Percentiles rank a stretch among this genome's conserved stretches.
Evolutionary conservation across 352 stramenopile genomes (phyloP).

Genomic region (Salisapilia sapeloensis): DNA sequence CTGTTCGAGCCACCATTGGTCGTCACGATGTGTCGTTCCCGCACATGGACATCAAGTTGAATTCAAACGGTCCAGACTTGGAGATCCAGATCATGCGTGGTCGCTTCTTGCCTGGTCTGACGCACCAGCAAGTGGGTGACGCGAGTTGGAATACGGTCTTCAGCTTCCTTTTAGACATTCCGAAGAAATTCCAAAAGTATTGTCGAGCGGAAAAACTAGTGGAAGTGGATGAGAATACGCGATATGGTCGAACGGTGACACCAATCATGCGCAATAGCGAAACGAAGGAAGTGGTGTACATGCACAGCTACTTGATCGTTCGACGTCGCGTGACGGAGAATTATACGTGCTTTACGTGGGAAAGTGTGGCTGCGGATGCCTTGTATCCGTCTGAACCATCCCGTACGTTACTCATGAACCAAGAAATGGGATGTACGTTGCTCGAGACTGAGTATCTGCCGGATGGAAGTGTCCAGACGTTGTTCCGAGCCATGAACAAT

Average conservation of each 20-base stretch:
- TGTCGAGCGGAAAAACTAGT: slow-evolving; percentile 22
- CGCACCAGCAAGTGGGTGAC: slow-evolving; percentile 37
- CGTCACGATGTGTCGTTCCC: slow-evolving; percentile 22
- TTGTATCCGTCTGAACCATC: slow-evolving; percentile 41
- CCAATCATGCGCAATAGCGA: slow-evolving; percentile 41
- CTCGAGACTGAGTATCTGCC: slow-evolving; percentile 33
- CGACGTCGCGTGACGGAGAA: slow-evolving; percentile 33
- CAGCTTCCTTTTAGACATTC: slow-evolving; percentile 62
- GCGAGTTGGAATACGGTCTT: slow-evolving; percentile 63
- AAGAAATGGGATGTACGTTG: slow-evolving; percentile 64
- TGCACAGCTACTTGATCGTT: slow-evolving; percentile 67
- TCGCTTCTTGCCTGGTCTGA: slow-evolving; percentile 31
- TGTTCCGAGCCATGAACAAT: slow-evolving; percentile 51
- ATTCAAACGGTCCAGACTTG: slow-evolving; percentile 60
- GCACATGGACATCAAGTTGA: slow-evolving; percentile 63
- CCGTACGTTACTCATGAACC: slow-evolving; percentile 44
- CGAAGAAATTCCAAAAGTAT: slow-evolving; percentile 34
- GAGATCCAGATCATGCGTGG: slow-evolving; percentile 62
- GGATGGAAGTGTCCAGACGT: slow-evolving; percentile 28
- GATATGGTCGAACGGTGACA: slow-evolving; percentile 58
- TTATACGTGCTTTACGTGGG: slow-evolving; percentile 49
- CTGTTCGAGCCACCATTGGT: slow-evolving; percentile 32
- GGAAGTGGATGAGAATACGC: slow-evolving; percentile 61
- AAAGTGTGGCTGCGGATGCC: slow-evolving; percentile 44
- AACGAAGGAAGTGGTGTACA: slow-evolving; percentile 41